Evolutionary conservation across 768 basidiomycete species (phyloP), one percentile per base, ranked within the genome.

Genomic region (Heimioporus sp.): DNA sequence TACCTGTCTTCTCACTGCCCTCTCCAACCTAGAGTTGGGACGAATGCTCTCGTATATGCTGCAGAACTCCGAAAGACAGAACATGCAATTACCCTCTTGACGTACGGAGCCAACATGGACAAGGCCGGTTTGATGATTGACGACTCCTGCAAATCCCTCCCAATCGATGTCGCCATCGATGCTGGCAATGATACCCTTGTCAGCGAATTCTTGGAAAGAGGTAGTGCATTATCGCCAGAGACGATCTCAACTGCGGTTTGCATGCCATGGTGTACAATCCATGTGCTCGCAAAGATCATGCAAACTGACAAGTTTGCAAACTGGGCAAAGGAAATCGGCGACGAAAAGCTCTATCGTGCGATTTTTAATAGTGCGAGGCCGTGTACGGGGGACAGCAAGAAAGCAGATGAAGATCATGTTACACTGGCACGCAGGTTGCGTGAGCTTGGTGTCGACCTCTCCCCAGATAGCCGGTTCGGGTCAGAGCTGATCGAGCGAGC

Each of bases 21-120:
- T 10, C 2, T 51, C 19, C 31, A 38, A 5, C 36, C 43, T 13
- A 51, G 49, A 10, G 24, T n/a, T 5, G 44, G 58, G 19, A 61
- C 59, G 5, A 55, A 40, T 7, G 49, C 58, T 0, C 49, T 58
- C 1, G 28, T 59, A 13, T 58, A 59, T 34, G 52, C 52, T 9
- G 28, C 52, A 4, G 42, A 48, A 7, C 45, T 46, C 9, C 32
- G 30, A 10, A 58, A 51, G 20, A 32, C 43, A 7, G 36, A 53
- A 1, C 56, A 59, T 24, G 46, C 49, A 30, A 28, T 28, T 8
- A 5, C 35, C 0, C 45, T 52, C 13, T 28, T 52, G 13, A 5
- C 28, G 3, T 17, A 4, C 1, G 42, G 41, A 4, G 24, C 35
- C 2, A 24, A 48, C 12, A 19, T 43, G 16, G 24, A 52, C 15